These are phyloP conservation scores for Citrus hindsii DNA, from an alignment of 345 rosid genomes.

Conservation along the genomic window DNA sequence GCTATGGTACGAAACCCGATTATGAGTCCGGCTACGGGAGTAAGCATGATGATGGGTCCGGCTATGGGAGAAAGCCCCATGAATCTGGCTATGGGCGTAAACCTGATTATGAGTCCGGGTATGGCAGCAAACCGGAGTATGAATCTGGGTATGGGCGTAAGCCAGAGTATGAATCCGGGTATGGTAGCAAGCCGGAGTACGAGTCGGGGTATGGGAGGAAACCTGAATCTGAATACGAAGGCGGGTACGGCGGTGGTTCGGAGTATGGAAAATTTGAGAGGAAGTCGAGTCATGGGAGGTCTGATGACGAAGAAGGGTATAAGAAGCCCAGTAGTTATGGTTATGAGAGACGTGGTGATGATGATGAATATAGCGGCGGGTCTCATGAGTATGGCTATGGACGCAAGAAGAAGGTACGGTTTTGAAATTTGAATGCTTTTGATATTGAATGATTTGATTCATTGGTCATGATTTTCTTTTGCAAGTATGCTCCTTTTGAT, in stretches of 20 bases:
- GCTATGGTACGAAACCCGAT: slow-evolving; percentile 10
- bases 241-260: slow-evolving; percentile 3
- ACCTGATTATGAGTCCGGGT: background rate
- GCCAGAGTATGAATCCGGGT: slow-evolving; percentile 18
- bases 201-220: slow-evolving; percentile 8
- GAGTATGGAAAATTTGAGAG: slow-evolving; percentile 5
- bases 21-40: slow-evolving; percentile 28
- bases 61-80: slow-evolving; percentile 15
- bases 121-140: background rate
- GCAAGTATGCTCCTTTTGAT: background rate
- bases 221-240: slow-evolving; percentile 19
- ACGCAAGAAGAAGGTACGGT: slow-evolving; percentile 85
- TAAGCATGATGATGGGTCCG: slow-evolving; percentile 12
- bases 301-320: slow-evolving; percentile 43
- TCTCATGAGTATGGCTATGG: background rate
- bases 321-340: slow-evolving; percentile 46
- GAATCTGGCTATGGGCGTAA: slow-evolving; percentile 24
- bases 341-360: slow-evolving; percentile 40
- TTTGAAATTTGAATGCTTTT: background rate
- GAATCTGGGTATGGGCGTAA: slow-evolving; percentile 21
- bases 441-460: background rate
- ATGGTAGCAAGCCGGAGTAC: slow-evolving; percentile 1
- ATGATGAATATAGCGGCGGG: background rate
- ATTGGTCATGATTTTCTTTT: background rate
- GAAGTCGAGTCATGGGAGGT: slow-evolving; percentile 22